Percentiles rank a stretch among this genome's conserved stretches.
Conservation (phyloP, 768 basidiomycete genomes). For the Pholiota molesta region DNA sequence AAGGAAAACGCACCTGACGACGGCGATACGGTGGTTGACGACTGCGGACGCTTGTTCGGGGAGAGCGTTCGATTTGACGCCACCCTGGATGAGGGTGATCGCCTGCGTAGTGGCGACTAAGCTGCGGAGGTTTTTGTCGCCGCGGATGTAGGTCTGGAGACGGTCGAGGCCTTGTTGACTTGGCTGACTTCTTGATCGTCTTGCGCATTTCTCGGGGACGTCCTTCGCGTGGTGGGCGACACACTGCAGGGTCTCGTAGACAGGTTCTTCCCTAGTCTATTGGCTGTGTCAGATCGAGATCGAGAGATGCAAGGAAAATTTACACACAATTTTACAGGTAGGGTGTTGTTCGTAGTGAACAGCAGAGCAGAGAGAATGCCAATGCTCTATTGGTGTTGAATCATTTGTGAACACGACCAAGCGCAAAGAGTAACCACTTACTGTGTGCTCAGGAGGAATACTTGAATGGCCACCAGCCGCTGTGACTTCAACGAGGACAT, state of each 20-base stretch:
- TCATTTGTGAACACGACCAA: neutral
- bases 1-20: constrained; percentile 47
- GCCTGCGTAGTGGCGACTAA: constrained; percentile 77
- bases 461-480: constrained; percentile 86
- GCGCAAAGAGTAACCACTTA: constrained; percentile 26
- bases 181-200: constrained; percentile 47
- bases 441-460: constrained; percentile 82
- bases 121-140: constrained; percentile 43
- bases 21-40: constrained; percentile 73
- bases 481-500: constrained; percentile 65
- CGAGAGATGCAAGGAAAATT: neutral
- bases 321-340: constrained; percentile 50
- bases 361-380: constrained; percentile 73
- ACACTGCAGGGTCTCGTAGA: constrained; percentile 68
- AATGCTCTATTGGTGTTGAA: constrained; percentile 56
- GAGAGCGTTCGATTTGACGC: constrained; percentile 77
- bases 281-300: neutral
- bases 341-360: constrained; percentile 68
- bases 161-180: constrained; percentile 53
- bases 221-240: constrained; percentile 61
- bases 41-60: constrained; percentile 74
- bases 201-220: constrained; percentile 47
- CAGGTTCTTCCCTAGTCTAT: constrained; percentile 57
- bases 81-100: constrained; percentile 68
- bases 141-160: constrained; percentile 50